These are phyloP conservation scores for Podospora conica DNA, from an alignment of 495 filamentous ascomycete genomes.

Conservation along the genomic window DNA sequence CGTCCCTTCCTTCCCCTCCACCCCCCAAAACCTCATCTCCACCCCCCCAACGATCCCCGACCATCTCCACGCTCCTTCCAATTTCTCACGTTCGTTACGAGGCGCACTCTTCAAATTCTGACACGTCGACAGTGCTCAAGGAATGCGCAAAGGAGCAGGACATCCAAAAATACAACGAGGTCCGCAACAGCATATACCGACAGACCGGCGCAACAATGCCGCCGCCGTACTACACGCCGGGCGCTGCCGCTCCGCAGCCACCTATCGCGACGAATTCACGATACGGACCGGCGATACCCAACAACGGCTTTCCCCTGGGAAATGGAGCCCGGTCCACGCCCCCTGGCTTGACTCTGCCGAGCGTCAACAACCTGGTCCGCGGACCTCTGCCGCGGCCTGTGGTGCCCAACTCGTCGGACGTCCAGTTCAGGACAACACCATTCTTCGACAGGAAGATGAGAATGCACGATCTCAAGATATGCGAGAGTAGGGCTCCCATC, in stretches of 20 bases:
- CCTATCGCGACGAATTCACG: neutral
- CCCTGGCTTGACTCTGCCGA: neutral
- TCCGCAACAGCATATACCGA: constrained; percentile 20
- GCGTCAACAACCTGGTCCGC: neutral
- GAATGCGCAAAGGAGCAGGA: constrained; percentile 9
- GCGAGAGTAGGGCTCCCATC: constrained; percentile 52
- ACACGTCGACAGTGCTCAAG: constrained; percentile 17
- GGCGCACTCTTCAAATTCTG: neutral
- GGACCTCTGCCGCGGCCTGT: neutral
- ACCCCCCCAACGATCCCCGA: neutral
- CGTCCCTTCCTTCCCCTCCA: too few species aligned
- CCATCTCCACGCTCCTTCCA: neutral
- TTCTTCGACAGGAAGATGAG: constrained; percentile 62
- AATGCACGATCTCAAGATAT: constrained; percentile 56
- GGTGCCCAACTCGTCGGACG: constrained; percentile 8
- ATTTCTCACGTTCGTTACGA: neutral
- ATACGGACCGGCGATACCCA: neutral
- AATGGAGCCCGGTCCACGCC: neutral
- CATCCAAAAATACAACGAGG: constrained; percentile 17
- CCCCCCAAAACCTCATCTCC: neutral
- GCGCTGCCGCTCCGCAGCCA: neutral
- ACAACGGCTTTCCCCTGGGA: neutral
- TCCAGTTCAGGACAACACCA: constrained; percentile 66
- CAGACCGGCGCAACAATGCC: constrained; percentile 2
- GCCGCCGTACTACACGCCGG: constrained; percentile 8